phyloP scores from a whole-genome alignment of 192 early-diverging fungal genomes.

The Umbelopsis vinacea region DNA sequence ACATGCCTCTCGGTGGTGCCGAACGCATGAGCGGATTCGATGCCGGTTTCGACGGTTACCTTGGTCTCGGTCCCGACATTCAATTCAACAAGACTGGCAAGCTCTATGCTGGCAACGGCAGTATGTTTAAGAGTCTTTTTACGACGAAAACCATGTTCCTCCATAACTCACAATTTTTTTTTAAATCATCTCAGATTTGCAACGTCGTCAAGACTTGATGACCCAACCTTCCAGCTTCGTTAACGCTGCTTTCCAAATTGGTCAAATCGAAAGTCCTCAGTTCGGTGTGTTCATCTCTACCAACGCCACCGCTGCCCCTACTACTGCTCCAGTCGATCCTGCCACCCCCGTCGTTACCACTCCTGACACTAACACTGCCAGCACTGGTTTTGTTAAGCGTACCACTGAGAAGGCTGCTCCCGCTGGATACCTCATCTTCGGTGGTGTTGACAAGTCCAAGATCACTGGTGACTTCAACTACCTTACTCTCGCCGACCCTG shows the following conservation, averaged over 20 bases:
- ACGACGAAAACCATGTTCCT: no score
- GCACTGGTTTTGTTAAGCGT: conserved; percentile 37
- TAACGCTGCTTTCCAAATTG: conserved; percentile 14
- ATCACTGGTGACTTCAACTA: conserved; percentile 4
- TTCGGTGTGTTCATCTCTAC: conserved; percentile 38
- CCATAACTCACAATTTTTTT: no score
- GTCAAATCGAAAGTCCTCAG: conserved; percentile 29
- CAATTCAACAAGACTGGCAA: conserved; percentile 30
- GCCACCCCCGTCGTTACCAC: not conserved
- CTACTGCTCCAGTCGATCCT: conserved; percentile 19
- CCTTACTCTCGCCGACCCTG: conserved; percentile 10
- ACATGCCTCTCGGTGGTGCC: conserved; percentile 43
- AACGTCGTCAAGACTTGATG: conserved; percentile 1
- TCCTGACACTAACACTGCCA: not conserved
- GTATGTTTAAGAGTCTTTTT: no score
- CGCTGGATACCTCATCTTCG: conserved; percentile 40
- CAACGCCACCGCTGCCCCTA: not conserved
- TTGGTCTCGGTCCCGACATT: conserved; percentile 41
- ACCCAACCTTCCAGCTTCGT: conserved; percentile 6
- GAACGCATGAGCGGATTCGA: conserved; percentile 37
- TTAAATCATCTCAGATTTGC: not conserved
- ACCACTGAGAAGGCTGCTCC: conserved; percentile 16
- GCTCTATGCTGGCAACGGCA: conserved; percentile 14
- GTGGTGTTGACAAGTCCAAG: conserved; percentile 40
- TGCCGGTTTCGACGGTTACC: conserved; percentile 40